Evolutionary conservation across 768 basidiomycete species (phyloP).

Genomic region (Tylopilus rubrobrunneus): DNA sequence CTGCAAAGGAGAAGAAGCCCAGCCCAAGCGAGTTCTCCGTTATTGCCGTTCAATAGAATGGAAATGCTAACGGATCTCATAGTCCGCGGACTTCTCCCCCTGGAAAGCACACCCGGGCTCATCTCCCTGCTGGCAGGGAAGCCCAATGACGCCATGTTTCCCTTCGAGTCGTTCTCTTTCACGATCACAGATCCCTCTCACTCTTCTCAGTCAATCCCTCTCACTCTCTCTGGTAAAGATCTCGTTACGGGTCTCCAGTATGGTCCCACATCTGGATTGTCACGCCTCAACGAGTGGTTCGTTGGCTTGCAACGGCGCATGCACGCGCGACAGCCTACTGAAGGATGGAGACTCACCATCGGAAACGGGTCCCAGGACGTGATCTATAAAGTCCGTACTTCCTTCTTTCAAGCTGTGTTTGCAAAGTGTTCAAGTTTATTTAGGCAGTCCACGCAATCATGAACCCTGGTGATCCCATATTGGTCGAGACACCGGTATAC

Average conservation of each 20-base stretch:
- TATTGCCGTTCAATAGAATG: neutral
- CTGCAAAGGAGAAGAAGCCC: conserved; percentile 58
- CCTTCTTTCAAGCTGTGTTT: neutral
- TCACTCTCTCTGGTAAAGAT: conserved; percentile 56
- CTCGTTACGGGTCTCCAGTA: conserved; percentile 75
- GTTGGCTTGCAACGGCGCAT: conserved; percentile 62
- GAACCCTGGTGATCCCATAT: conserved; percentile 73
- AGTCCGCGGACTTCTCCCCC: conserved; percentile 71
- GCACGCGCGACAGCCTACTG: conserved; percentile 59
- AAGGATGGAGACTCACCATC: conserved; percentile 74
- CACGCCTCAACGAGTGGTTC: conserved; percentile 65
- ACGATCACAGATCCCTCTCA: conserved; percentile 50
- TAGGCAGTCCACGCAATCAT: conserved; percentile 71
- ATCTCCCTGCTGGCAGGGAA: conserved; percentile 53
- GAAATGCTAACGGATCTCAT: conserved; percentile 2
- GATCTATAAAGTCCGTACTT: conserved; percentile 66
- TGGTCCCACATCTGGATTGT: conserved; percentile 65
- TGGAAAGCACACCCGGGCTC: conserved; percentile 60
- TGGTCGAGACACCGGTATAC: conserved; percentile 83
- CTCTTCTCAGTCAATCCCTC: conserved; percentile 39
- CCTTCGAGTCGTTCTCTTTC: conserved; percentile 78
- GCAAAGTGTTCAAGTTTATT: conserved; percentile 1
- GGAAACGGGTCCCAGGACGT: conserved; percentile 88
- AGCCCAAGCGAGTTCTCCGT: conserved; percentile 51
- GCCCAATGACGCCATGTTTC: conserved; percentile 88